Conservation (phyloP, 2,329 filamentous ascomycete species). For the Botryosphaeria dothidea region DNA sequence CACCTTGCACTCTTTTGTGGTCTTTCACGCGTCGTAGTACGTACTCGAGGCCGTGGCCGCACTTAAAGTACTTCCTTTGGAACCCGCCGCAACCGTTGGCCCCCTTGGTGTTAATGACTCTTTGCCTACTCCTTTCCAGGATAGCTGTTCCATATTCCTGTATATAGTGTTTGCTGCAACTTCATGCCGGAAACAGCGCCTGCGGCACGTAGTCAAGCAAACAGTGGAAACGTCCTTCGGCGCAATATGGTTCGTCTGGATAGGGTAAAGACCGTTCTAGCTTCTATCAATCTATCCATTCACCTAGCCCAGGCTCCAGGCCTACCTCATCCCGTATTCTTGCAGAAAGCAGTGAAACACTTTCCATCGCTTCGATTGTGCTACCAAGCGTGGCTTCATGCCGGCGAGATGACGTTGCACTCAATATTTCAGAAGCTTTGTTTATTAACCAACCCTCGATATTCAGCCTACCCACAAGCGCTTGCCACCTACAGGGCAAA, state of each 20-base stretch:
- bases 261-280: not conserved
- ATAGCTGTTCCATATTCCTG: too few relatives aligned
- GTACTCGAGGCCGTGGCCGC: not conserved
- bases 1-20: not conserved
- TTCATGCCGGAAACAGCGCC: too few relatives aligned
- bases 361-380: not conserved
- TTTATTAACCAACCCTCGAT: not conserved
- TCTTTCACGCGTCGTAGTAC: not conserved
- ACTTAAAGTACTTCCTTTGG: not conserved
- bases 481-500: not conserved
- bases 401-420: not conserved
- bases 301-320: not conserved
- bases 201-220: too few relatives aligned
- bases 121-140: too few relatives aligned
- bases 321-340: not conserved
- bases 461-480: conserved; percentile 3
- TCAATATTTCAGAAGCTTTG: not conserved
- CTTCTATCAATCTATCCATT: not conserved
- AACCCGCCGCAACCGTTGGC: too few relatives aligned
- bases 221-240: too few relatives aligned
- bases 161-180: too few relatives aligned
- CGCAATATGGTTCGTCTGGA: too few relatives aligned
- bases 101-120: too few relatives aligned
- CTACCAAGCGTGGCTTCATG: not conserved
- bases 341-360: not conserved